Base-by-base conservation (phyloP, 2,329 filamentous ascomycete species). In the Sporothrix globosa region DNA sequence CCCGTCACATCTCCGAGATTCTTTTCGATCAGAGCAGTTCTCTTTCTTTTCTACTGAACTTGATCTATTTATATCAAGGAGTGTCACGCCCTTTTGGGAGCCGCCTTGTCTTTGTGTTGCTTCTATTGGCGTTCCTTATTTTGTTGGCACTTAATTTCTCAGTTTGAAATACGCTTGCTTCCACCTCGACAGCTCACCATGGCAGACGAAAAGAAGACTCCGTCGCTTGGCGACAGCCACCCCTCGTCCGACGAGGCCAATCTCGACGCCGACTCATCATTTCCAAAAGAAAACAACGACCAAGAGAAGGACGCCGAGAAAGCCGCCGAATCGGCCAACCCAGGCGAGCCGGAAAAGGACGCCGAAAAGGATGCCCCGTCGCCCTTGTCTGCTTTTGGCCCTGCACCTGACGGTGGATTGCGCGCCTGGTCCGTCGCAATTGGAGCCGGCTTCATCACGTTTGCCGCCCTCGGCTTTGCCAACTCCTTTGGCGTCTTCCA, bases 401-500 rank as follows among this genome's bases (percentile, higher is more conserved):
- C 61, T 2, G 70, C 70, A 1, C 76, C 77, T 1, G 72, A 77
- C 52, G 71, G 75, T 68, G 75, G 77, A 73, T 11, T 76, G 74
- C 67, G 76, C 75, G 77, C 77, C 11, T 78, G 77, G 77, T 70
- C 75, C 53, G 76, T 77, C 46, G 74, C 76, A 4, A 68, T 68
- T 7, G 76, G 76, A 7, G 72, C 71, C 2, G 71, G 63, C 17
- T 73, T 71, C n/a, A 67, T 77, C 34, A 76, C 79, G 53, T 80
- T 80, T 71, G 77, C 73, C 2, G 74, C 74, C 21, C 71, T 82
- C 3, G 80, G 80, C 11, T 79, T 79, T 67, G 67, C 77, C 34
- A 81, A 81, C 73, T 78, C 79, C 0, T 82, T 81, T 69, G 80
- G 81, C 5, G 74, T 77, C 9, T 82, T 81, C 68, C 76, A 79